phyloP scores from a whole-genome alignment of 2,329 filamentous ascomycete species.

The Ceratocystis cacaofunesta region DNA sequence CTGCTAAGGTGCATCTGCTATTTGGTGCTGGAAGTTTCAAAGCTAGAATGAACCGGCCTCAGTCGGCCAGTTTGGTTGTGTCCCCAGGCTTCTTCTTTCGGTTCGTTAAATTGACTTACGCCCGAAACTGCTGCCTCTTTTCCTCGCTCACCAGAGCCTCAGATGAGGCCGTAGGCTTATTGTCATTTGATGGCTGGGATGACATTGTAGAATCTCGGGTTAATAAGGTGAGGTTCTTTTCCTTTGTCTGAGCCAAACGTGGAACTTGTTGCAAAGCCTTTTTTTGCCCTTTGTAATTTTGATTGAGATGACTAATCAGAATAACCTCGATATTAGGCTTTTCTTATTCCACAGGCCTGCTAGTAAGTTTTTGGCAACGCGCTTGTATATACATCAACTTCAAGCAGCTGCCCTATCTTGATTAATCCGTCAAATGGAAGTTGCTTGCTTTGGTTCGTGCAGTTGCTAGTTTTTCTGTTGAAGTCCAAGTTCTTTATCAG shows the following conservation, averaged over 20 bases:
- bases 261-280: no score
- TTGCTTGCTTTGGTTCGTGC: no score
- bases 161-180: background rate
- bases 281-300: background rate
- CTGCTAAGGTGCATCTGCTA: background rate
- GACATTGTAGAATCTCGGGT: conserved; percentile 3
- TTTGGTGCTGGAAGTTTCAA: background rate
- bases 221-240: no score
- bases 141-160: conserved; percentile 7
- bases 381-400: no score
- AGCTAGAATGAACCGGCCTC: background rate
- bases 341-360: no score
- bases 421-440: no score
- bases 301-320: background rate
- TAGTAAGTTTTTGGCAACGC: background rate
- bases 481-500: no score
- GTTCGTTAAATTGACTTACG: conserved; percentile 5
- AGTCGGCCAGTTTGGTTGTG: background rate
- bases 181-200: conserved; percentile 8
- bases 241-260: no score
- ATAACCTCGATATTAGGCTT: background rate
- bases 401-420: no score
- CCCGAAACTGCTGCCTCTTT: conserved; percentile 15
- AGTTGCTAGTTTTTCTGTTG: no score
- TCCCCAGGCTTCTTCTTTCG: no score